These are phyloP conservation scores for Ramalina intermedia DNA, from an alignment of 495 filamentous ascomycete genomes.

Conservation along the genomic window DNA sequence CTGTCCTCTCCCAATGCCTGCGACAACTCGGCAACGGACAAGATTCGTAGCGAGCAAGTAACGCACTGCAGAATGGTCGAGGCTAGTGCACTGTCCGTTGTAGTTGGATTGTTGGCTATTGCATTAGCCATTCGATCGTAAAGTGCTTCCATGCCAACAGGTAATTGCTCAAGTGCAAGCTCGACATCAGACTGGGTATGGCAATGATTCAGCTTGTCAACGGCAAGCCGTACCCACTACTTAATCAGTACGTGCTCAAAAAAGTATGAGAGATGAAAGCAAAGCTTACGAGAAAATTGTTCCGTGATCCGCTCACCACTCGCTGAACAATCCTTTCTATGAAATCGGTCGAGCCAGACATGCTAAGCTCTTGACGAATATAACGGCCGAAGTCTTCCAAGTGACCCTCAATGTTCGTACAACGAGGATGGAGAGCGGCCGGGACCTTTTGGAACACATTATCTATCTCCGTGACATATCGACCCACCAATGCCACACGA, in stretches of 20 bases:
- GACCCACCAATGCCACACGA: slow-evolving; percentile 13
- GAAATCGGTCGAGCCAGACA: slow-evolving; percentile 6
- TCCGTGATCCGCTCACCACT: slow-evolving; percentile 6
- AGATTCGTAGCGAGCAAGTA: slow-evolving; percentile 17
- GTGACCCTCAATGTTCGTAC: slow-evolving; percentile 7
- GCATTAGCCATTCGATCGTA: slow-evolving; percentile 24
- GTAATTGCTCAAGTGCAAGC: slow-evolving; percentile 23
- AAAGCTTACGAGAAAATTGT: slow-evolving; percentile 13
- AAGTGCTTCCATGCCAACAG: slow-evolving; percentile 25
- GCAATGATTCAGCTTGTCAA: slow-evolving; percentile 22
- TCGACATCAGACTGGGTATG: slow-evolving; percentile 17
- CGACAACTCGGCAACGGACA: slow-evolving; percentile 20
- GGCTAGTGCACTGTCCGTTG: slow-evolving; percentile 16
- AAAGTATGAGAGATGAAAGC: background rate
- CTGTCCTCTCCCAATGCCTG: slow-evolving; percentile 15
- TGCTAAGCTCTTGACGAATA: slow-evolving; percentile 10
- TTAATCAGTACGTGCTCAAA: background rate
- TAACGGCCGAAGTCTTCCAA: slow-evolving; percentile 10
- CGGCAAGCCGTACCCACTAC: slow-evolving; percentile 20
- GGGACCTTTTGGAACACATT: slow-evolving; percentile 8
- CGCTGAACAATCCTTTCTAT: slow-evolving; percentile 7
- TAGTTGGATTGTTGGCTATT: slow-evolving; percentile 8
- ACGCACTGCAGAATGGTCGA: slow-evolving; percentile 18
- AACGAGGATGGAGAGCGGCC: background rate
- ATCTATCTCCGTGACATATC: slow-evolving; percentile 8